Percentiles rank a stretch among this genome's conserved stretches.
Conservation (phyloP, 352 stramenopile species). For the Phytophthora melonis region DNA sequence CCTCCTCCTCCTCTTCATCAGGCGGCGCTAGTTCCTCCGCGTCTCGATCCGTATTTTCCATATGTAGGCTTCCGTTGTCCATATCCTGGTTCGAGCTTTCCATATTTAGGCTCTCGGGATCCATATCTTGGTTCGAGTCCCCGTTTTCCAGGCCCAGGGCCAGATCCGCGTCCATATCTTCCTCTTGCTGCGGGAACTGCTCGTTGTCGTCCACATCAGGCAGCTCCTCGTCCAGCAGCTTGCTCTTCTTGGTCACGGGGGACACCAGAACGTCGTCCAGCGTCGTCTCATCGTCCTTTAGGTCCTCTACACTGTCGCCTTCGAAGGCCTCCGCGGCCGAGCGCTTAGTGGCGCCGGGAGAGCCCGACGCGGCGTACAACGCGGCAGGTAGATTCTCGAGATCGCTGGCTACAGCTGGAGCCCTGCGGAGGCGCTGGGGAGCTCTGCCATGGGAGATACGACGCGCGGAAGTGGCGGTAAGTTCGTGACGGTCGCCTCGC, state of each 20-base stretch:
- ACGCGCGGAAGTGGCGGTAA: not conserved
- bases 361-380: not conserved
- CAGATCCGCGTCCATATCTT: conserved; percentile 42
- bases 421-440: conserved; percentile 4
- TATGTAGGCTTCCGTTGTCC: conserved; percentile 5
- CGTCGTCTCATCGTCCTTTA: conserved; percentile 51
- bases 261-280: conserved; percentile 74
- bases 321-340: conserved; percentile 43
- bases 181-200: conserved; percentile 41
- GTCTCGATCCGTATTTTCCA: conserved; percentile 17
- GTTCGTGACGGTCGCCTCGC: not conserved
- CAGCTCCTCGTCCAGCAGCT: conserved; percentile 52
- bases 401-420: conserved; percentile 14
- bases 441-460: conserved; percentile 32
- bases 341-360: conserved; percentile 26
- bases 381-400: not conserved
- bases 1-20: conserved; percentile 14
- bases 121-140: conserved; percentile 14
- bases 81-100: conserved; percentile 7
- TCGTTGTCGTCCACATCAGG: conserved; percentile 62
- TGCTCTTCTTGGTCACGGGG: conserved; percentile 58
- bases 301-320: conserved; percentile 29
- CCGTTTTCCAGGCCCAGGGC: conserved; percentile 26
- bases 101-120: conserved; percentile 20
- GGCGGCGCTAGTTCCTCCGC: conserved; percentile 23